Evolutionary conservation across 2,329 filamentous ascomycete species (phyloP), one percentile per base, ranked within the genome.

Genomic region (Colletotrichum sp.): DNA sequence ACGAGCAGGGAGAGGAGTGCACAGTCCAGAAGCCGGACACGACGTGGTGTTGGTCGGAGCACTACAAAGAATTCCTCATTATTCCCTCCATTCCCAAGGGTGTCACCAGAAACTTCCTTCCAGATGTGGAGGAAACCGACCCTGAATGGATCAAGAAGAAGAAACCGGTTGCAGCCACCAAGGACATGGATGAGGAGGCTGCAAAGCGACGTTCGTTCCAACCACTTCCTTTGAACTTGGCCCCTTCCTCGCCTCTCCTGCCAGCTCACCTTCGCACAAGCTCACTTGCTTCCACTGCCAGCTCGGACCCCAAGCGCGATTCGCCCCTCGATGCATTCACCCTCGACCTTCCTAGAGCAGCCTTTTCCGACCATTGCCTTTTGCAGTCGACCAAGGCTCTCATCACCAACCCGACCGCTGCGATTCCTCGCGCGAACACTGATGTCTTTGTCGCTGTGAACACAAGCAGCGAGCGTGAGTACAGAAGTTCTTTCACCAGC

Each of bases 21-120:
- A 78, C 81, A 25, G 78, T 87, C 7, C 81, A 80, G 15, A 76
- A 77, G 19, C 83, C 84, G 3, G 76, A 77, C 16, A 81, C 82
- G 62, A 70, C 70, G 8, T 84, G 82, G 81, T 80, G 79, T 32
- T 87, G 85, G 85, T 83, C 84, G 2, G 55, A 65, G 32, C 49
- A 78, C 61, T 57, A 76, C 62, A 85, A 86, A 49, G 82, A 82
- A 39, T 86, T 87, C 61, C 71, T 86, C 8, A 80, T 87, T n/a
- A 71, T 86, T 8, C 84, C 85, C 2, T 76, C 70, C 63, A 78
- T 85, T 15, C 85, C 85, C 5, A 27, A 77, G 4, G 72, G 15
- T 16, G 81, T 84, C 68, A 44, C 68, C 34, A 75, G 75, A 71
- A 71, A 69, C 64, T 69, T 76, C 49, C 55, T 69, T 12, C 70